phyloP scores from a whole-genome alignment of 2,329 filamentous ascomycete genomes.

The Arthrinium phaeospermum region DNA sequence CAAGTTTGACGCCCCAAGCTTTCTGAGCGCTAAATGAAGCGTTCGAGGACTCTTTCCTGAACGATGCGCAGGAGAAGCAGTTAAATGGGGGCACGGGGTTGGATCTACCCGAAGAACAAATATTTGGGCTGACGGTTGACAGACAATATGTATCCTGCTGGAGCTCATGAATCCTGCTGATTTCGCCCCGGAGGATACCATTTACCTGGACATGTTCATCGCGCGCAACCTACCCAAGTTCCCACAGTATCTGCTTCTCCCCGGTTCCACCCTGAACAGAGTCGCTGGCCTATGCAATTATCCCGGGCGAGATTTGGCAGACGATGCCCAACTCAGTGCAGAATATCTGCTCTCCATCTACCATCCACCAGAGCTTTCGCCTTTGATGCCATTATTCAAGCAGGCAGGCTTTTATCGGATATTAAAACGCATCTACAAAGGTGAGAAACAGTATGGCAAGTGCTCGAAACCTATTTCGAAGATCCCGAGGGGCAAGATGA shows the following conservation, averaged over 20 bases:
- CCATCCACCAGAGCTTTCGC: conserved; percentile 80
- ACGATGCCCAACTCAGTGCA: conserved; percentile 95
- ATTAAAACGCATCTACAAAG: conserved; percentile 84
- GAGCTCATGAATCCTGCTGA: conserved; percentile 84
- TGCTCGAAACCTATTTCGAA: conserved; percentile 83
- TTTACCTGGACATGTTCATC: conserved; percentile 98
- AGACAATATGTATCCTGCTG: conserved; percentile 88
- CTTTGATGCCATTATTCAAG: conserved; percentile 78
- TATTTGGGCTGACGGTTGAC: conserved; percentile 76
- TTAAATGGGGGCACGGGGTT: conserved; percentile 57
- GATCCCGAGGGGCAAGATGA: conserved; percentile 77
- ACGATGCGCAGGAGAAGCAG: conserved; percentile 72
- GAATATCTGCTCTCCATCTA: conserved; percentile 95
- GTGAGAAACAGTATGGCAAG: conserved; percentile 78
- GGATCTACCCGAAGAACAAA: conserved; percentile 67
- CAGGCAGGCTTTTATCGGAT: conserved; percentile 88
- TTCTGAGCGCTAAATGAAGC: conserved; percentile 97
- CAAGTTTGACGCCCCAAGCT: conserved; percentile 87
- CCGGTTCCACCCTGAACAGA: conserved; percentile 82
- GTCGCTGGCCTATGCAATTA: conserved; percentile 85
- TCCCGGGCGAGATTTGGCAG: conserved; percentile 78
- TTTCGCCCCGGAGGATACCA: conserved; percentile 81
- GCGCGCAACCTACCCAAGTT: conserved; percentile 96
- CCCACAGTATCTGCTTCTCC: conserved; percentile 90
- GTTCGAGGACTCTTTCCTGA: conserved; percentile 93